Evolutionary conservation across 805 yeast species (phyloP).

Genomic region (Zygoascus bituminiphila): DNA sequence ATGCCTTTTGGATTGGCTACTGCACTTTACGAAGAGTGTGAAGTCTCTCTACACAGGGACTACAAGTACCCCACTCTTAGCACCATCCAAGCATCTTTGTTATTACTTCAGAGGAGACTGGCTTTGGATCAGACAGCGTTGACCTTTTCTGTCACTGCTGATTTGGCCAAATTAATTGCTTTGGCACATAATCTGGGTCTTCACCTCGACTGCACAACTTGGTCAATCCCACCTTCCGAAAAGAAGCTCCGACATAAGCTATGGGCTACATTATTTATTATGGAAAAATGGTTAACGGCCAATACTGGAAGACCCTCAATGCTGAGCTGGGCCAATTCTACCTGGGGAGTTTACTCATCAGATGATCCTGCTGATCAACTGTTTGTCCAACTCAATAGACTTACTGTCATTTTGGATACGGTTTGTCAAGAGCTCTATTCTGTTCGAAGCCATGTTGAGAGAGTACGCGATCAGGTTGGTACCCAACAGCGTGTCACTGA

Average conservation of each 20-base stretch:
- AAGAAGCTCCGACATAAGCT: slow-evolving; percentile 27
- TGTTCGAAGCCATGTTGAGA: slow-evolving; percentile 10
- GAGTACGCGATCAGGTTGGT: slow-evolving; percentile 8
- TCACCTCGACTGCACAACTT: slow-evolving; percentile 28
- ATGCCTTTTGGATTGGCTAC: slow-evolving; percentile 24
- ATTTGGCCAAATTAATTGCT: slow-evolving; percentile 25
- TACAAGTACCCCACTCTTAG: slow-evolving; percentile 24
- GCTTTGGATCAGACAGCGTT: slow-evolving; percentile 27
- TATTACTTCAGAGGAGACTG: slow-evolving; percentile 26
- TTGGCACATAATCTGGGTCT: slow-evolving; percentile 27
- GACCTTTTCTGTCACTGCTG: slow-evolving; percentile 19
- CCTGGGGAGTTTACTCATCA: slow-evolving; percentile 15
- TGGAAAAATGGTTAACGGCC: slow-evolving; percentile 32
- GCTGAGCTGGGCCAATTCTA: slow-evolving; percentile 16
- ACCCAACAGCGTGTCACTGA: slow-evolving; percentile 14
- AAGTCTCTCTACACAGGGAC: slow-evolving; percentile 24
- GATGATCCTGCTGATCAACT: slow-evolving; percentile 23
- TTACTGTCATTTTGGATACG: slow-evolving; percentile 24
- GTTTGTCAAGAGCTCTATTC: slow-evolving; percentile 22
- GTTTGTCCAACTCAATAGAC: slow-evolving; percentile 22
- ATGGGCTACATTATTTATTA: slow-evolving; percentile 29
- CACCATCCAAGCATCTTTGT: slow-evolving; percentile 27
- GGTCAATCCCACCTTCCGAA: slow-evolving; percentile 28
- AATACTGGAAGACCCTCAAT: slow-evolving; percentile 29
- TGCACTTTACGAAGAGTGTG: slow-evolving; percentile 24